Base-by-base conservation (phyloP, 2,329 filamentous ascomycete species). In the Cladosporium austrohemisphaericum region DNA sequence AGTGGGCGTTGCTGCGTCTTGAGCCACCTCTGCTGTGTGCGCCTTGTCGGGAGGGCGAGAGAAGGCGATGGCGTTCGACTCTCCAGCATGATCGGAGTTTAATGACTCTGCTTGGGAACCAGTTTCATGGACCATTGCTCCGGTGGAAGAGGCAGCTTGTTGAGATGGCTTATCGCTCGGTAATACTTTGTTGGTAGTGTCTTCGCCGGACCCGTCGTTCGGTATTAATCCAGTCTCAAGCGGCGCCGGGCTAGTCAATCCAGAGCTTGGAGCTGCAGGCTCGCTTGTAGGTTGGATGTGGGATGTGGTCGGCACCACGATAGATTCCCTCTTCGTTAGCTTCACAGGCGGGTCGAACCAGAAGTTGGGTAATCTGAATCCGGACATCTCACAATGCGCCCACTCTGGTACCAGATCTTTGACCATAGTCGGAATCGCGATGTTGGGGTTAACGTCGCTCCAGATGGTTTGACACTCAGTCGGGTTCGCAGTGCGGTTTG, bases 331-430 rank as follows among this genome's bases (percentile, higher is more conserved):
- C 20, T 23, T 3, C 19, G 41, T 45, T 2, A 45, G 20, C 20
- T n/a, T 16, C 2, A 45, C 5, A 9, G 41, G 41, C 14, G 41
- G 41, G 20, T 45, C 41, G 11, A 11, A 16, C 41, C 41, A 45
- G 22, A 45, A 36, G 9, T 45, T 45, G 2, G 41, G 41, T 5
- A 45, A 36, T 2, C 41, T 18, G 13, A n/a, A n/a, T 1, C 10
- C 10, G 5, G 7, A 45, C 41, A 45, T 45, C 9, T 20, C 14
- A 10, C 41, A 45, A 19, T 11, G 8, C 5, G 41, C 2, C 46
- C 46, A 49, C 35, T 49, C 46, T 3, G 46, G 46, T 0, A 49
- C 35, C n/a, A 49, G 28, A 8, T 49, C 38, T 35, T 14, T 41
- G 19, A 49, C n/a, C 28, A n/a, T 6, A 6, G 28, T 41, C 18